Percentiles rank a stretch among this genome's conserved stretches.
These are phyloP conservation scores for Alisma plantagoaquatica DNA, from an alignment of 106 monocot genomes.

Conservation along the genomic window DNA sequence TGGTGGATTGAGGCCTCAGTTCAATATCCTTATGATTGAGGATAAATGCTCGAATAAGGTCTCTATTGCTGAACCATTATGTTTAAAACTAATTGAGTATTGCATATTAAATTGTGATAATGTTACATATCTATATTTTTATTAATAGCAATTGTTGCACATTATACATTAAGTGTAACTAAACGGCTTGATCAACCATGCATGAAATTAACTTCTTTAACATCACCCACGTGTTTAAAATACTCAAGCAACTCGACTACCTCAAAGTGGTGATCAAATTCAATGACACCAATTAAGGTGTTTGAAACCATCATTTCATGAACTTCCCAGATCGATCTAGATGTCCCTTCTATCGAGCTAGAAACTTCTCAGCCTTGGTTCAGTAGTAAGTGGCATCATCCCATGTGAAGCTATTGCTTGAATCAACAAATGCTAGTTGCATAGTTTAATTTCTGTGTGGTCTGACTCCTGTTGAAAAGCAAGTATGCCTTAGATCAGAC, in stretches of 20 bases:
- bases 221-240: neutral
- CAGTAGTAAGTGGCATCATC: too few relatives aligned
- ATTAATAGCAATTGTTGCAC: neutral
- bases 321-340: too few relatives aligned
- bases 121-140: neutral
- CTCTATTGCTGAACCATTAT: neutral
- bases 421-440: too few relatives aligned
- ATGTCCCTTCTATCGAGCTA: too few relatives aligned
- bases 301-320: too few relatives aligned
- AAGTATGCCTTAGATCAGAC: too few relatives aligned
- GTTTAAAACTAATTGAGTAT: too few relatives aligned
- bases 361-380: too few relatives aligned
- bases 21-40: neutral
- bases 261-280: constrained; percentile 6
- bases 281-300: neutral
- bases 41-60: constrained; percentile 6
- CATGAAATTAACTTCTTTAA: constrained; percentile 1
- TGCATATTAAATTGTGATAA: too few relatives aligned
- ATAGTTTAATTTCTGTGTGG: too few relatives aligned
- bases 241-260: constrained; percentile 1
- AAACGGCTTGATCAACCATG: constrained; percentile 2
- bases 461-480: too few relatives aligned
- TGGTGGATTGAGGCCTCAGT: constrained; percentile 7
- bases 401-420: too few relatives aligned
- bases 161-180: constrained; percentile 2